A percentile compares a stretch with the other conserved stretches of the same genome.
Evolutionary conservation across 306 rosid genomes (phyloP).

Genomic region (Vigna mungo): DNA sequence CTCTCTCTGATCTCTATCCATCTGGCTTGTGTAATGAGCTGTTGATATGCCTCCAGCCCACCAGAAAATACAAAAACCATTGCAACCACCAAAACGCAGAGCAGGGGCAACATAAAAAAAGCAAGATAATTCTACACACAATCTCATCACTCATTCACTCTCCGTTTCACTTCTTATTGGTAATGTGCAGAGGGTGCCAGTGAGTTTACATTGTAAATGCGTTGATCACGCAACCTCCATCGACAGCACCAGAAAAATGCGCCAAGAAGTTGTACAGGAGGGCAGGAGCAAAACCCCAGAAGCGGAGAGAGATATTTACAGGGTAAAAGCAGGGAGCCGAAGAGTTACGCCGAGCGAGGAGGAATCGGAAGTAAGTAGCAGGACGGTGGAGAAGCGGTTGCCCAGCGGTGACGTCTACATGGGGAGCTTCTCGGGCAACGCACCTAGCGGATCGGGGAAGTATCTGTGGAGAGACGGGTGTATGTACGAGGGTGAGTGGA

Average conservation of each 20-base stretch:
- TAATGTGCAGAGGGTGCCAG: too few species aligned
- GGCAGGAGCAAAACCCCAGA: constrained; percentile 38
- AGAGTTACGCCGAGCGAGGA: constrained; percentile 71
- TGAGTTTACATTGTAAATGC: constrained; percentile 34
- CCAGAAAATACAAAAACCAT: too few species aligned
- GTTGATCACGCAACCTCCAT: constrained; percentile 29
- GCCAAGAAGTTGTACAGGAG: constrained; percentile 55
- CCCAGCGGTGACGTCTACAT: constrained; percentile 91
- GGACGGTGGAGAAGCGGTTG: constrained; percentile 49
- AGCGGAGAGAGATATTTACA: constrained; percentile 35
- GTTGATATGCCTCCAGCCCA: constrained; percentile 44
- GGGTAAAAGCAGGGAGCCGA: constrained; percentile 50
- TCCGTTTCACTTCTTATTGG: too few species aligned
- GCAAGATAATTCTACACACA: too few species aligned
- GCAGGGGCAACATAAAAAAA: too few species aligned
- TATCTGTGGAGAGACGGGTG: constrained; percentile 93
- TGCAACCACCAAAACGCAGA: constrained; percentile 43
- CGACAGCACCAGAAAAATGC: constrained; percentile 70
- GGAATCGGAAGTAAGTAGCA: neutral
- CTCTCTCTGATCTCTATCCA: constrained; percentile 25
- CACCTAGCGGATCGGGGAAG: constrained; percentile 88
- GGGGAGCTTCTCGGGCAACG: constrained; percentile 74
- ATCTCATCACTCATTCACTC: too few species aligned
- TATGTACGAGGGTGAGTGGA: constrained; percentile 95
- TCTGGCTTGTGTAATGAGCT: constrained; percentile 42